Conservation (phyloP, 2,329 filamentous ascomycete genomes). For the Huntiella abstrusa region DNA sequence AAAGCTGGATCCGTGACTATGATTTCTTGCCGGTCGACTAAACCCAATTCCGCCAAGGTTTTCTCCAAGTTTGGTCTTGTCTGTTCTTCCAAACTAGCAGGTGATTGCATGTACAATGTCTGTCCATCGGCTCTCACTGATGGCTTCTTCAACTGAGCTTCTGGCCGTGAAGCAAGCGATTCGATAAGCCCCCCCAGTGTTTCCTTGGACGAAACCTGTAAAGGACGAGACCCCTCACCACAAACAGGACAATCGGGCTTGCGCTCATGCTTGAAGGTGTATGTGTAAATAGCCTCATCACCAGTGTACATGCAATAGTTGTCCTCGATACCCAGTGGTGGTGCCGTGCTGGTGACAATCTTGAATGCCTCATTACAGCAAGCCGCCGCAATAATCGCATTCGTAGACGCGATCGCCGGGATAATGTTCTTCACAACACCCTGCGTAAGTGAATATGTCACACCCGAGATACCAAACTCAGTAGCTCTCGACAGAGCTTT, state of each 20-base stretch:
- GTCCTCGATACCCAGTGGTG: constrained; percentile 55
- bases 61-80: constrained; percentile 66
- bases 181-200: constrained; percentile 77
- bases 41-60: constrained; percentile 52
- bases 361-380: constrained; percentile 97
- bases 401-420: constrained; percentile 91
- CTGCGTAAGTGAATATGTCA: constrained; percentile 90
- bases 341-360: constrained; percentile 66
- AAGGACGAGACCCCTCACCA: constrained; percentile 58
- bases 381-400: constrained; percentile 85
- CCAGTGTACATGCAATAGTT: constrained; percentile 99
- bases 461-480: constrained; percentile 78
- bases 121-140: constrained; percentile 62
- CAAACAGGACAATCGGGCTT: constrained; percentile 93
- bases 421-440: constrained; percentile 99
- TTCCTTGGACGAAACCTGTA: constrained; percentile 49
- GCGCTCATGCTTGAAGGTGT: constrained; percentile 87
- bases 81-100: constrained; percentile 63
- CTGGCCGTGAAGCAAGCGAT: constrained; percentile 61
- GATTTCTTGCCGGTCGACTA: constrained; percentile 69
- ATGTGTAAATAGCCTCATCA: constrained; percentile 88
- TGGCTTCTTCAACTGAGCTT: constrained; percentile 86
- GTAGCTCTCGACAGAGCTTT: constrained; percentile 63
- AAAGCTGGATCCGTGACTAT: constrained; percentile 89
- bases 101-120: constrained; percentile 78